Evolutionary conservation across 441 rosid species (phyloP).

Genomic region (Erodium trifolium): DNA sequence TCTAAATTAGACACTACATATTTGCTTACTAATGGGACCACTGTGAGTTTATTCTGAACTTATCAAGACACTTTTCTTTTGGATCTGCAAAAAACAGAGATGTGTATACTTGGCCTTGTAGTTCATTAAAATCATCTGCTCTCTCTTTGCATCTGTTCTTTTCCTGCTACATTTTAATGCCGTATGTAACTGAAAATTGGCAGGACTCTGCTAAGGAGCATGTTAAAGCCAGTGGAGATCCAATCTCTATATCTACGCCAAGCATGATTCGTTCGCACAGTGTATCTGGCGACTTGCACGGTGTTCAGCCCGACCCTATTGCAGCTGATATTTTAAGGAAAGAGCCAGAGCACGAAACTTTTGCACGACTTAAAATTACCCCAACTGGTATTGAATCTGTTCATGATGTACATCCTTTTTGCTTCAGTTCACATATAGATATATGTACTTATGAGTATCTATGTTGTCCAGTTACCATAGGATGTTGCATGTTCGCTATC

Average conservation of each 20-base stretch:
- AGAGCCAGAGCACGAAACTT: conserved; percentile 94
- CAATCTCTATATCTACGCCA: background rate
- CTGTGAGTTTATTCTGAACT: conserved; percentile 47
- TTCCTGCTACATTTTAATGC: background rate
- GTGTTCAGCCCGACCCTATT: conserved; percentile 97
- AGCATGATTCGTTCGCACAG: conserved; percentile 84
- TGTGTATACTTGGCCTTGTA: background rate
- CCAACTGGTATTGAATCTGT: conserved; percentile 51
- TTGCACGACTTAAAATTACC: conserved; percentile 65
- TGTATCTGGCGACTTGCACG: conserved; percentile 91
- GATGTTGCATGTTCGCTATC: background rate
- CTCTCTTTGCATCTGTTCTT: background rate
- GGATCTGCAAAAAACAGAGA: background rate
- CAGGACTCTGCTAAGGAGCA: conserved; percentile 39
- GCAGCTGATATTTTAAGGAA: conserved; percentile 96
- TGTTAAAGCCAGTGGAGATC: conserved; percentile 26
- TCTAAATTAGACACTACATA: conserved; percentile 47
- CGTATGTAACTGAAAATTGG: conserved; percentile 6
- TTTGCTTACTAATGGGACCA: conserved; percentile 58
- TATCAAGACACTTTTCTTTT: background rate
- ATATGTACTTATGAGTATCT: background rate
- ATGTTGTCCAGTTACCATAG: background rate
- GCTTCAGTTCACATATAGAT: background rate
- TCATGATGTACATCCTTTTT: background rate
- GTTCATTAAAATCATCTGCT: background rate